phyloP scores from a whole-genome alignment of 805 yeast species.

The Starmerella bombicola region DNA sequence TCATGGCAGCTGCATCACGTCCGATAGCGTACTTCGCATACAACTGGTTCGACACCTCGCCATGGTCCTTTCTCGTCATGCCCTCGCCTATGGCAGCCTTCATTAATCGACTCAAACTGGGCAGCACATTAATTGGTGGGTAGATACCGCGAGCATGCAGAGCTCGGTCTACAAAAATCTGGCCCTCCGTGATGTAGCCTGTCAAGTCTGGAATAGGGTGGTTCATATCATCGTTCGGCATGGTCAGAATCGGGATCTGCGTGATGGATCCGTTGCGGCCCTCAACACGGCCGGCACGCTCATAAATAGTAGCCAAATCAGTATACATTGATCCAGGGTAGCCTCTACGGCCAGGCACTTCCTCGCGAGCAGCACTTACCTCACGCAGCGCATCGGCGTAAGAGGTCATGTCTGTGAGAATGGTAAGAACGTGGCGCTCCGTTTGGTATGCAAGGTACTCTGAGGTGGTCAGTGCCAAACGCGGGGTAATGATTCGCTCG shows the following conservation, averaged over 20 bases:
- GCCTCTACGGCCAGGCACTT: slow-evolving; percentile 99
- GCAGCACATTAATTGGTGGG: slow-evolving; percentile 97
- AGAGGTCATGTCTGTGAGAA: slow-evolving; percentile 98
- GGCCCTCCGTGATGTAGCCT: slow-evolving; percentile 99
- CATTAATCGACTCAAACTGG: slow-evolving; percentile 95
- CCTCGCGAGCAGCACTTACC: slow-evolving; percentile 99
- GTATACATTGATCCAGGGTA: slow-evolving; percentile 99
- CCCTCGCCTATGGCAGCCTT: slow-evolving; percentile 99
- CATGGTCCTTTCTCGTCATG: slow-evolving; percentile 98
- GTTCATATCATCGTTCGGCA: slow-evolving; percentile 99
- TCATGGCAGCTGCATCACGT: slow-evolving; percentile 99
- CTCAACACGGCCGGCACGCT: slow-evolving; percentile 99
- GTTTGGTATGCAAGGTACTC: slow-evolving; percentile 98
- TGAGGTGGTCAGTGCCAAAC: slow-evolving; percentile 96
- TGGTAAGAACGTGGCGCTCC: slow-evolving; percentile 96
- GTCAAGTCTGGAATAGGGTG: slow-evolving; percentile 99
- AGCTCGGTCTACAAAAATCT: slow-evolving; percentile 94
- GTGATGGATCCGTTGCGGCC: slow-evolving; percentile 99
- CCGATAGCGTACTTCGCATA: slow-evolving; percentile 99
- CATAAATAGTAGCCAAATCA: slow-evolving; percentile 96
- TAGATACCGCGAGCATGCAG: slow-evolving; percentile 91
- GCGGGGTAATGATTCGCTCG: slow-evolving; percentile 98
- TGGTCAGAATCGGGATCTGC: slow-evolving; percentile 95
- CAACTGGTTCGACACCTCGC: slow-evolving; percentile 97
- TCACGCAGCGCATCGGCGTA: slow-evolving; percentile 99